Conservation (phyloP, 768 basidiomycete species). For the Tricholoma hemisulphureum region DNA sequence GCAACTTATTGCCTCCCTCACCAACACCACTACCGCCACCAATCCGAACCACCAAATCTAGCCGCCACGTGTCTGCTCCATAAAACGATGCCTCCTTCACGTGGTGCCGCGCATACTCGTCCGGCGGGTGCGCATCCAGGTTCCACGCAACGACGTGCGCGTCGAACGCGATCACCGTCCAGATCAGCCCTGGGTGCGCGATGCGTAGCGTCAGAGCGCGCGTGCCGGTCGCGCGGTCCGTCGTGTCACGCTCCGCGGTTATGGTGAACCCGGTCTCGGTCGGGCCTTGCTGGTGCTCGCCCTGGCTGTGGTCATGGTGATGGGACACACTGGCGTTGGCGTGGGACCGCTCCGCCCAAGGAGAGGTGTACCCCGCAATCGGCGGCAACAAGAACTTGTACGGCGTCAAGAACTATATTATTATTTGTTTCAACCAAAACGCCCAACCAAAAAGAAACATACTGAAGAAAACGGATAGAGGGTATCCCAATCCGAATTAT, state of each 20-base stretch:
- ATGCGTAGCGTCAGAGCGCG: slow-evolving; percentile 69
- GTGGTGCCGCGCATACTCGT: slow-evolving; percentile 76
- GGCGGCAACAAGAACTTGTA: slow-evolving; percentile 71
- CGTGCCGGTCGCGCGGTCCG: slow-evolving; percentile 58
- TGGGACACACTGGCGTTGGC: slow-evolving; percentile 12
- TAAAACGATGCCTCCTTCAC: slow-evolving; percentile 92
- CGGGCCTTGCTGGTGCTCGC: too few species aligned
- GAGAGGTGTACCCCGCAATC: slow-evolving; percentile 49
- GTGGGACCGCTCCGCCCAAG: slow-evolving; percentile 33
- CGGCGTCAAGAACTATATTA: slow-evolving; percentile 71
- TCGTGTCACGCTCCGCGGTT: slow-evolving; percentile 52
- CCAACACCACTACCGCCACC: slow-evolving; percentile 19
- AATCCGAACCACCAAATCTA: slow-evolving; percentile 70
- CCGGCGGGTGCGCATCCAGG: slow-evolving; percentile 74
- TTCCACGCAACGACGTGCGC: slow-evolving; percentile 87
- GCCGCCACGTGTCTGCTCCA: slow-evolving; percentile 65
- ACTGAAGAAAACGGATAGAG: slow-evolving; percentile 81
- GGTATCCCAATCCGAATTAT: slow-evolving; percentile 87
- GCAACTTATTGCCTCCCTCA: slow-evolving; percentile 27
- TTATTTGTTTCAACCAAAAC: too few species aligned
- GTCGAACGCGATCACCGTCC: slow-evolving; percentile 92
- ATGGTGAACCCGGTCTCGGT: slow-evolving; percentile 51
- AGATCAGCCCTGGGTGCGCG: slow-evolving; percentile 78
- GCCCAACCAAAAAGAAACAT: slow-evolving; percentile 19
- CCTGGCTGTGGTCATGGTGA: too few species aligned